phyloP scores from a whole-genome alignment of 139 green algal species.

The Penium margaritaceum region DNA sequence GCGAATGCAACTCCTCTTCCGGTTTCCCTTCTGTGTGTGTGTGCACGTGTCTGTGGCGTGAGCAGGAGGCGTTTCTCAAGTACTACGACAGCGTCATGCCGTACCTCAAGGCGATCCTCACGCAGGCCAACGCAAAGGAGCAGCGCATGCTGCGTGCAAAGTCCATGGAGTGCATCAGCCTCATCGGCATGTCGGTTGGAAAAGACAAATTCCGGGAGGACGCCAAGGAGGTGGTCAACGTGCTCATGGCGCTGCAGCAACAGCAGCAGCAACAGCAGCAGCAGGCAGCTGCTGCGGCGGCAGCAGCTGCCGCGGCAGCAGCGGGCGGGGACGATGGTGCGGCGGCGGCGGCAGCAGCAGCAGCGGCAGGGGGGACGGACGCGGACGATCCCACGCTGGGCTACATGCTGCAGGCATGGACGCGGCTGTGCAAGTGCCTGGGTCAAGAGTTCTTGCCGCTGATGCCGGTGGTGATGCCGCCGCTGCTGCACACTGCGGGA shows the following conservation, averaged over 20 bases:
- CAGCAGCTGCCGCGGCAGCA: too few species aligned
- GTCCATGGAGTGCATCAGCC: constrained; percentile 88
- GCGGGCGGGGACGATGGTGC: too few species aligned
- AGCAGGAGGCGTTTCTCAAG: constrained; percentile 74
- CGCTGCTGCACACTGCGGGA: constrained; percentile 64
- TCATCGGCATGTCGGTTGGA: constrained; percentile 96
- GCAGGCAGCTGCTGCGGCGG: too few species aligned
- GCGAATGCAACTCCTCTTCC: too few species aligned
- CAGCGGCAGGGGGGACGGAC: constrained; percentile 53
- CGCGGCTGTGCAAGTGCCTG: constrained; percentile 93
- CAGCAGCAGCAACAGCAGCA: too few species aligned
- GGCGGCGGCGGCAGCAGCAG: too few species aligned
- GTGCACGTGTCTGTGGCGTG: too few species aligned
- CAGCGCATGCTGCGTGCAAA: constrained; percentile 82
- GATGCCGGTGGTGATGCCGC: constrained; percentile 85
- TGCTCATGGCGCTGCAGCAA: constrained; percentile 76
- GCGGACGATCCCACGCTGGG: constrained; percentile 67
- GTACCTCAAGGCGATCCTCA: constrained; percentile 77
- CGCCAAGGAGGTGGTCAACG: constrained; percentile 75
- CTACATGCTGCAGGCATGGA: constrained; percentile 68
- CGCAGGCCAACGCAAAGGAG: constrained; percentile 60
- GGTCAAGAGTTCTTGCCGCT: constrained; percentile 92
- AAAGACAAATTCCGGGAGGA: constrained; percentile 79
- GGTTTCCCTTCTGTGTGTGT: too few species aligned
- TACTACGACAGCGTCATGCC: constrained; percentile 88